Percentiles rank a stretch among this genome's conserved stretches.
These are phyloP conservation scores for Entomortierella parvispora DNA, from an alignment of 192 early-diverging fungal species.

Conservation along the genomic window DNA sequence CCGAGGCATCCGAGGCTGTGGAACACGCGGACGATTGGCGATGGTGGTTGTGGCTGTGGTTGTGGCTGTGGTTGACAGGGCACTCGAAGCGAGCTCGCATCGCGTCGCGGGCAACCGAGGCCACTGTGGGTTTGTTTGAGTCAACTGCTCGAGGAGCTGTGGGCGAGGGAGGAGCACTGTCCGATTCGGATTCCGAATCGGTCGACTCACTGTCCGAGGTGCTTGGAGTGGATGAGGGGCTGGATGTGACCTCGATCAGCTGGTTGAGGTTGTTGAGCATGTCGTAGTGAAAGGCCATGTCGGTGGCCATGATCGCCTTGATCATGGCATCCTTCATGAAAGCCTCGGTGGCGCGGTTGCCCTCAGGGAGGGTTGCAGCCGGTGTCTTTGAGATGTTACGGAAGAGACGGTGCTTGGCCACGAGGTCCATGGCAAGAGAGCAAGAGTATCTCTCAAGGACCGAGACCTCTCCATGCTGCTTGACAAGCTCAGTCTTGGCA, in stretches of 20 bases:
- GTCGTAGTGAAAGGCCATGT: conserved; percentile 92
- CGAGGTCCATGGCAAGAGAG: conserved; percentile 76
- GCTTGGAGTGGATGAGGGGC: conserved; percentile 26
- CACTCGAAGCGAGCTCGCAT: background rate
- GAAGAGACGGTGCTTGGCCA: conserved; percentile 79
- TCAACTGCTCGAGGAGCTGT: background rate
- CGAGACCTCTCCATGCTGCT: conserved; percentile 78
- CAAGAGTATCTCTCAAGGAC: conserved; percentile 91
- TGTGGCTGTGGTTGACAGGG: background rate
- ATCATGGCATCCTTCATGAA: conserved; percentile 60
- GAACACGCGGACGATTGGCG: conserved; percentile 30
- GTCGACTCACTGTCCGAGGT: conserved; percentile 21
- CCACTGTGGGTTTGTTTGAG: background rate
- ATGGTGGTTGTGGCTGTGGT: conserved; percentile 13
- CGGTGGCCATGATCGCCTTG: conserved; percentile 88
- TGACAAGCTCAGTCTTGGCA: conserved; percentile 79
- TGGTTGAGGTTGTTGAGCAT: conserved; percentile 62
- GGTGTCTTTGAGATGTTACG: conserved; percentile 59
- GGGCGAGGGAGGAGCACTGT: background rate
- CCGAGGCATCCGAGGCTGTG: conserved; percentile 38
- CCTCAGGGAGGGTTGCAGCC: conserved; percentile 54
- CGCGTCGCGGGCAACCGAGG: background rate
- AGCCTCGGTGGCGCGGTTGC: conserved; percentile 58
- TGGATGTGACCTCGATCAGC: conserved; percentile 51
- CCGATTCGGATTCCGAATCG: conserved; percentile 19